Evolutionary conservation across 83 land plant genomes (phyloP).

Genomic region (Thuja plicata): DNA sequence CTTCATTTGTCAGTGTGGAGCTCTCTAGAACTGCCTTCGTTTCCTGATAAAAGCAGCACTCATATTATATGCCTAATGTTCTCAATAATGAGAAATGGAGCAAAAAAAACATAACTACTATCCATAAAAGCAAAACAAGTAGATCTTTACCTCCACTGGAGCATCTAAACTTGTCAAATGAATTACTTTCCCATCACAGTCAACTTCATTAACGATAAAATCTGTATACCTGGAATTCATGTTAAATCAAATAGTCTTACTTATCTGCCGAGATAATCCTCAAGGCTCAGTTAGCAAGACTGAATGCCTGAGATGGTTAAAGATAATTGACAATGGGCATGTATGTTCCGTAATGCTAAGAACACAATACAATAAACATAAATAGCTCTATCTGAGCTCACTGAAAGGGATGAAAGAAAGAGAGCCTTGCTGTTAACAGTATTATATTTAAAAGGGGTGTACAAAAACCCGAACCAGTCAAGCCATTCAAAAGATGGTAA

Average conservation of each 20-base stretch:
- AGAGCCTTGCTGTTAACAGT: no score
- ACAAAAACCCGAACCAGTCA: no score
- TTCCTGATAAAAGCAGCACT: conserved; percentile 8
- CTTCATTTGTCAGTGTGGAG: conserved; percentile 17
- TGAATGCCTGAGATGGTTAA: not conserved
- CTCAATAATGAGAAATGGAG: not conserved
- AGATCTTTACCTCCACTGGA: conserved; percentile 58
- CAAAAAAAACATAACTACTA: not conserved
- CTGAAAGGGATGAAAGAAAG: not conserved
- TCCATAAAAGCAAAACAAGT: not conserved
- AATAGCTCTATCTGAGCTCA: not conserved
- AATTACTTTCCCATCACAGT: conserved; percentile 62
- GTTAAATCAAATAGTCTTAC: conserved; percentile 1
- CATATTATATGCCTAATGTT: no score
- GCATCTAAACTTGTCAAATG: conserved; percentile 67
- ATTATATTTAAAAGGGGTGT: no score
- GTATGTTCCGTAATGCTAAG: not conserved
- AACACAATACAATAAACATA: not conserved
- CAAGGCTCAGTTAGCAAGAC: not conserved
- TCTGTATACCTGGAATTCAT: conserved; percentile 68
- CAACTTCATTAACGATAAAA: conserved; percentile 94
- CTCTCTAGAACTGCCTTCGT: not conserved
- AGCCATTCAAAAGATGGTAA: no score
- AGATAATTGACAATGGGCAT: not conserved
- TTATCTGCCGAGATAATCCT: not conserved